Conservation (phyloP, 2,329 filamentous ascomycete species). For the Fonsecaea pedrosoi region DNA sequence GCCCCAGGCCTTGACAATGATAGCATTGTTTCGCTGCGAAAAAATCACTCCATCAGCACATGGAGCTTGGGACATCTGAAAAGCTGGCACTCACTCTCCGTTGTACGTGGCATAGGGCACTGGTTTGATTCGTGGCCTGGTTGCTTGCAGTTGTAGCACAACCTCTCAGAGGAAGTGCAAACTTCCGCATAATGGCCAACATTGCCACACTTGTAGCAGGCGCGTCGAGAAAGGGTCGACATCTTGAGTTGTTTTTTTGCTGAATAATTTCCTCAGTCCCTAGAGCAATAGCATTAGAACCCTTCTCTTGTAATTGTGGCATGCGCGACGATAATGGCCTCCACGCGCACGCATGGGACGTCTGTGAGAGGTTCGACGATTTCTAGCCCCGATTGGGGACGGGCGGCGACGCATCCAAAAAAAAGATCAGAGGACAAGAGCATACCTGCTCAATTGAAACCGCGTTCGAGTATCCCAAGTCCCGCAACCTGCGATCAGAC, state of each 20-base stretch:
- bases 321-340: constrained; percentile 1
- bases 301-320: constrained; percentile 14
- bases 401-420: background rate
- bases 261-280: constrained; percentile 20
- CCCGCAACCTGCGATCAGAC: constrained; percentile 31
- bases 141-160: constrained; percentile 97
- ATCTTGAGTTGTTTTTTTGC: constrained; percentile 55
- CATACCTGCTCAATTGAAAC: constrained; percentile 30
- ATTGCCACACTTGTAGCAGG: constrained; percentile 80
- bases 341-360: background rate
- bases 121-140: constrained; percentile 94
- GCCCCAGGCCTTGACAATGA: constrained; percentile 96
- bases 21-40: constrained; percentile 95
- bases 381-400: constrained; percentile 12
- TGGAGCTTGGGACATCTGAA: background rate
- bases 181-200: constrained; percentile 82
- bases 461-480: constrained; percentile 29
- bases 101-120: constrained; percentile 94
- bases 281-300: constrained; percentile 21
- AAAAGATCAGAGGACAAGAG: background rate
- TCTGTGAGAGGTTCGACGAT: background rate
- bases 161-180: constrained; percentile 95
- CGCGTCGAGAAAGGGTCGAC: constrained; percentile 81
- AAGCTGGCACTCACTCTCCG: constrained; percentile 70
- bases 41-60: constrained; percentile 11